These are phyloP conservation scores for Mortierella sp. DNA, from an alignment of 371 early-diverging fungal genomes.

Conservation along the genomic window DNA sequence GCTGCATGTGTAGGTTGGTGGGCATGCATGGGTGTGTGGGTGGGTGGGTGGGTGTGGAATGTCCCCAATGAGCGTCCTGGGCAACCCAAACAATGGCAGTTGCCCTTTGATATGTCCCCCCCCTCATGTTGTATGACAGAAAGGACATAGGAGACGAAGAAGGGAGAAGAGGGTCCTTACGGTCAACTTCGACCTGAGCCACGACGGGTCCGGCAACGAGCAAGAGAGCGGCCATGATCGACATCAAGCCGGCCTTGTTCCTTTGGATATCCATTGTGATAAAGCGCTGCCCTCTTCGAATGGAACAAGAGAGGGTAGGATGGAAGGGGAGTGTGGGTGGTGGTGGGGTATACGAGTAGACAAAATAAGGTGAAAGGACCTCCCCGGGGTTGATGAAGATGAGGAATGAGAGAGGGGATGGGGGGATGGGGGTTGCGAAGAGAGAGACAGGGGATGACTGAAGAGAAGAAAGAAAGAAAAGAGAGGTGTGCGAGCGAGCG, in stretches of 20 bases:
- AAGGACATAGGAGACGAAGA: too few relatives aligned
- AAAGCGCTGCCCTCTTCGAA: slow-evolving; percentile 15
- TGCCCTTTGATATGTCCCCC: too few relatives aligned
- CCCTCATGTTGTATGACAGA: too few relatives aligned
- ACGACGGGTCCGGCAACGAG: slow-evolving; percentile 37
- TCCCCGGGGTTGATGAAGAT: slow-evolving; percentile 14
- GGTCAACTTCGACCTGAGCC: slow-evolving; percentile 27
- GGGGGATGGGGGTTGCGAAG: too few relatives aligned
- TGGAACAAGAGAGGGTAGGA: background rate
- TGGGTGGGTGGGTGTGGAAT: slow-evolving; percentile 3
- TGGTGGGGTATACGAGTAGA: slow-evolving; percentile 7
- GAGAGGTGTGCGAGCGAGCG: background rate
- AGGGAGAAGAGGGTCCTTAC: slow-evolving; percentile 24
- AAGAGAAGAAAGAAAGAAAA: slow-evolving; percentile 10
- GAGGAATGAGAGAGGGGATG: slow-evolving; percentile 1
- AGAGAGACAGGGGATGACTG: slow-evolving; percentile 7
- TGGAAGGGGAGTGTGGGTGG: background rate
- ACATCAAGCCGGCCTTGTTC: slow-evolving; percentile 51
- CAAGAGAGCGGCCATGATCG: slow-evolving; percentile 40
- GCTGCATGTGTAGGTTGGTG: too few relatives aligned
- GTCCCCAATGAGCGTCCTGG: too few relatives aligned
- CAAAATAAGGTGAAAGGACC: slow-evolving; percentile 1
- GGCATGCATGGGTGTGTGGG: too few relatives aligned
- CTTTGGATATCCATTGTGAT: slow-evolving; percentile 32
- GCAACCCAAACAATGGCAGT: too few relatives aligned